A percentile compares a stretch with the other conserved stretches of the same genome.
These are phyloP conservation scores for Fallopia convolvulus DNA, from an alignment of 148 eudicot genomes.

Conservation along the genomic window DNA sequence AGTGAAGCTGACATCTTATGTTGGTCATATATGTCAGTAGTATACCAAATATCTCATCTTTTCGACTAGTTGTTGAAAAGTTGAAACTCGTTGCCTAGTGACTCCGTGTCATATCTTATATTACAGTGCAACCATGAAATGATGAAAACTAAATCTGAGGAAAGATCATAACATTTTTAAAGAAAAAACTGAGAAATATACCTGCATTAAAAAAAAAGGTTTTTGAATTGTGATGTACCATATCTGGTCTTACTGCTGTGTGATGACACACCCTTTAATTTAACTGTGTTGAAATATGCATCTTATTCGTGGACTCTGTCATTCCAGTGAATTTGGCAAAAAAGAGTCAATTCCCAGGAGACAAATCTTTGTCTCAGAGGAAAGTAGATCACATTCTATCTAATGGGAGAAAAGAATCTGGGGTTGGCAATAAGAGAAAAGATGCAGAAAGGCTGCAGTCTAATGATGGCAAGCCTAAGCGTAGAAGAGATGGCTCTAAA, in stretches of 20 bases:
- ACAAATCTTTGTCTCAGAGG: slow-evolving; percentile 28
- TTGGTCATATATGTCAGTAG: background rate
- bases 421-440: slow-evolving; percentile 30
- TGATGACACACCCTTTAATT: background rate
- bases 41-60: background rate
- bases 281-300: background rate
- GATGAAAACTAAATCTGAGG: background rate
- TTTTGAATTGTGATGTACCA: background rate
- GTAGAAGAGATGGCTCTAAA: slow-evolving; percentile 27
- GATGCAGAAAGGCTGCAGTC: slow-evolving; percentile 13
- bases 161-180: background rate
- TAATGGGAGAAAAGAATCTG: slow-evolving; percentile 23
- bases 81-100: background rate
- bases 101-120: background rate
- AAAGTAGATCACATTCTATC: slow-evolving; percentile 19
- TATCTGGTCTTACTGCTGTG: background rate
- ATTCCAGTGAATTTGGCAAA: slow-evolving; percentile 21
- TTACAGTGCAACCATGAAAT: background rate
- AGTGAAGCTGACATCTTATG: background rate
- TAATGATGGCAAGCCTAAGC: slow-evolving; percentile 35
- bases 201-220: background rate
- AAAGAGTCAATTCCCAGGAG: slow-evolving; percentile 21
- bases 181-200: background rate
- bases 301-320: background rate
- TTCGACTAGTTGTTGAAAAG: background rate